Base-by-base conservation (phyloP, 208 protist species). In the Wallacemonas sp. region DNA sequence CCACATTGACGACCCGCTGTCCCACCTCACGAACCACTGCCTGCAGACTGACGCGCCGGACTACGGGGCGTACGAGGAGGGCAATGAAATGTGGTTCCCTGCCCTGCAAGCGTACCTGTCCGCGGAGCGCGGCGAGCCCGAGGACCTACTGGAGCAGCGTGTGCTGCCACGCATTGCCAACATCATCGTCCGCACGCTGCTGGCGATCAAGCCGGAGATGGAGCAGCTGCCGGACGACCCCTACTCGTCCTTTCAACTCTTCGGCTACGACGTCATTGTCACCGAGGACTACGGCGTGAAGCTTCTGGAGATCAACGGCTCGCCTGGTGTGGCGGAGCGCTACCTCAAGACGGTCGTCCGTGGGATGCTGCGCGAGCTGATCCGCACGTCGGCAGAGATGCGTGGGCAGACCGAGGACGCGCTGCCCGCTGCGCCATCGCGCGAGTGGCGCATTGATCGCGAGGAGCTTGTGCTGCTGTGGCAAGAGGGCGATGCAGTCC, bases 1-100 rank as follows among this genome's bases (percentile, higher is more conserved):
- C 11, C 65, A 90, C 48, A 72, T 85, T 33, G 38, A 54, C 34
- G 78, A 95, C 62, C 46, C 49, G 11, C 41, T 76, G 12, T 70
- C 74, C 0, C 93, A 97, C 74, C 65, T 97, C 17, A 97, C 93
- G 9, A 97, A 97, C 64, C 93, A 97, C 73, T 96, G 90, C 61
- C 70, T 97, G 23, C 90, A 95, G 56, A 72, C 78, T n/a, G 47
- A 47, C 21, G 61, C 74, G 0, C 74, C 44, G 11, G 44, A 81
- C 36, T 97, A 88, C 68, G 86, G 89, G 5, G 61, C 68, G 49
- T 85, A 87, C 48, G 92, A 96, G 65, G 74, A 67, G n/a, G 85
- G 85, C 11, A 97, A 97, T 61, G 90, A 97, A 72, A 74, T 97
- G 70, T 95, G 83, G 81, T 86, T 94, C 47, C 55, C 81, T n/a